A percentile compares a stretch with the other conserved stretches of the same genome.
Evolutionary conservation across 192 early-diverging fungal species (phyloP).

Genomic region (Lobosporangium transversale): DNA sequence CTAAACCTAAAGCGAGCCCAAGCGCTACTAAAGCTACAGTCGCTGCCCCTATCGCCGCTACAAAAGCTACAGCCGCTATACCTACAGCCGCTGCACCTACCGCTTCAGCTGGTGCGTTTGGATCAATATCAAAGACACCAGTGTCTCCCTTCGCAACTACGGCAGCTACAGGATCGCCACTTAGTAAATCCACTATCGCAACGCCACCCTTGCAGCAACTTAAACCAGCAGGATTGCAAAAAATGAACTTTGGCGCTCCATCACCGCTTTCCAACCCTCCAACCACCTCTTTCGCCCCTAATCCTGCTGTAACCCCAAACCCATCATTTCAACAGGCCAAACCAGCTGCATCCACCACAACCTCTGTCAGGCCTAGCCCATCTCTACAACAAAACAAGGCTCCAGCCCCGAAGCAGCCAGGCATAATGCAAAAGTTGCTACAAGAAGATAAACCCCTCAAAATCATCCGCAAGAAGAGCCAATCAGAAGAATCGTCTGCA

Average conservation of each 20-base stretch:
- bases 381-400: slow-evolving; percentile 1
- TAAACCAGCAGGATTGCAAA: too few species aligned
- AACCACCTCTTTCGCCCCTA: slow-evolving; percentile 11
- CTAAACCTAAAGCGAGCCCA: not conserved
- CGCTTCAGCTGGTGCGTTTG: not conserved
- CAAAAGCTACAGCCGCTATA: not conserved
- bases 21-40: not conserved
- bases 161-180: too few species aligned
- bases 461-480: slow-evolving; percentile 19
- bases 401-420: not conserved
- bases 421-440: slow-evolving; percentile 30
- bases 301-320: slow-evolving; percentile 16
- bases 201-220: too few species aligned
- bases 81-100: not conserved
- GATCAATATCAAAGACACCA: too few species aligned
- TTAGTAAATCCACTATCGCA: not conserved
- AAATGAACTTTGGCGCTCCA: slow-evolving; percentile 4
- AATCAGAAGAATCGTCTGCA: slow-evolving; percentile 11
- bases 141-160: not conserved
- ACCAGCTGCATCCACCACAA: not conserved
- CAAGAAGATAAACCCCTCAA: slow-evolving; percentile 23
- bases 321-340: slow-evolving; percentile 11
- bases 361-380: too few species aligned
- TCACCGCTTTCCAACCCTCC: not conserved
- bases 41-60: not conserved